These are phyloP conservation scores for Citrus cavaleriei DNA, from an alignment of 345 rosid species.

Conservation along the genomic window DNA sequence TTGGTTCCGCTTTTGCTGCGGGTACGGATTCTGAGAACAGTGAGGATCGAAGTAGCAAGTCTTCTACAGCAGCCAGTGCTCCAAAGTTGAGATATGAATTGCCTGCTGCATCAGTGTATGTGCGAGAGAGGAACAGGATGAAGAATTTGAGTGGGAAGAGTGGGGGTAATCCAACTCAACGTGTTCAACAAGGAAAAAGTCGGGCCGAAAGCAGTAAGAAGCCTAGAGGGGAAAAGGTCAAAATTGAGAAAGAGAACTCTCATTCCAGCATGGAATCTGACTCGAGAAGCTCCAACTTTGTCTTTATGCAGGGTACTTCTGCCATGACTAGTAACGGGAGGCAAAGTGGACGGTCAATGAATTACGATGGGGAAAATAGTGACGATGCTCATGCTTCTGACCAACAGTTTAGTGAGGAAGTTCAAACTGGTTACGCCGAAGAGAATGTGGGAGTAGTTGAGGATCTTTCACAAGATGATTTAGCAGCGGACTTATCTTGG, in stretches of 20 bases:
- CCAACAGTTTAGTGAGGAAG: slow-evolving; percentile 37
- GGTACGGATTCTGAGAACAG: slow-evolving; percentile 60
- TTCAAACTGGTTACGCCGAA: slow-evolving; percentile 34
- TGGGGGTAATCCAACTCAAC: slow-evolving; percentile 37
- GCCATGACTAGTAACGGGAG: slow-evolving; percentile 52
- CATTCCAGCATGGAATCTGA: slow-evolving; percentile 85
- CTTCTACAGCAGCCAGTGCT: slow-evolving; percentile 74
- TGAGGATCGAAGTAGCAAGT: slow-evolving; percentile 70
- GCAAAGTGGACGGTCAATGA: slow-evolving; percentile 37
- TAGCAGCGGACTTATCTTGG: slow-evolving; percentile 45
- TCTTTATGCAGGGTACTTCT: slow-evolving; percentile 63
- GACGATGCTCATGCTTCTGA: slow-evolving; percentile 42
- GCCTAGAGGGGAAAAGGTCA: slow-evolving; percentile 77
- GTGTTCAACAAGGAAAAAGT: slow-evolving; percentile 48
- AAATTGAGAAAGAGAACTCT: slow-evolving; percentile 75
- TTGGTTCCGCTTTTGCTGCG: slow-evolving; percentile 41
- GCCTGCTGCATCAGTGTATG: slow-evolving; percentile 33
- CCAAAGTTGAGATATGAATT: slow-evolving; percentile 45
- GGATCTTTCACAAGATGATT: slow-evolving; percentile 38
- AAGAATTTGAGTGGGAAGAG: slow-evolving; percentile 47
- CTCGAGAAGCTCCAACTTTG: slow-evolving; percentile 81
- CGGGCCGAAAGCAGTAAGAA: slow-evolving; percentile 58
- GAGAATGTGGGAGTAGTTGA: slow-evolving; percentile 37
- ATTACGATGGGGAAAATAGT: slow-evolving; percentile 51
- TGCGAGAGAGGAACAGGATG: slow-evolving; percentile 37